phyloP scores from a whole-genome alignment of 1,284 basidiomycete species.

The Violaceomyces palustris region DNA sequence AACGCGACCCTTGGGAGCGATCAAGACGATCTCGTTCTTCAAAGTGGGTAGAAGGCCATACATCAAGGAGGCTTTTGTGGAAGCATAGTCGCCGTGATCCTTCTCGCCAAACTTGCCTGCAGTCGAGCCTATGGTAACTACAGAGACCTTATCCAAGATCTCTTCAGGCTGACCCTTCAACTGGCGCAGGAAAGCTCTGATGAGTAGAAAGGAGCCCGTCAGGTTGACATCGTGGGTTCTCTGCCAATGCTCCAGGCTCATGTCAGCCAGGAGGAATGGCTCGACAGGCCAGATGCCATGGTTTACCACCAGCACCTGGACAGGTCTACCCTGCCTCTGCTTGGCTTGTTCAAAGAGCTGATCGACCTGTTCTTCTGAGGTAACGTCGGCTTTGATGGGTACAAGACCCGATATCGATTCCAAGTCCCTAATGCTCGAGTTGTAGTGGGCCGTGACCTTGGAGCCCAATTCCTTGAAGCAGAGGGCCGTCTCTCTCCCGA shows the following conservation, averaged over 20 bases:
- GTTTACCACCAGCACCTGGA: slow-evolving; percentile 61
- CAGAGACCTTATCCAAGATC: slow-evolving; percentile 59
- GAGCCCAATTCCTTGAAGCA: slow-evolving; percentile 56
- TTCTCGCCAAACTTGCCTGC: slow-evolving; percentile 70
- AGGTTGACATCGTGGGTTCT: slow-evolving; percentile 63
- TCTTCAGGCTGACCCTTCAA: slow-evolving; percentile 56
- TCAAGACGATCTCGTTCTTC: slow-evolving; percentile 74
- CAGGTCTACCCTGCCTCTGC: slow-evolving; percentile 47
- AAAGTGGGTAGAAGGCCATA: slow-evolving; percentile 66
- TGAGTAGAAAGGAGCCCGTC: slow-evolving; percentile 64
- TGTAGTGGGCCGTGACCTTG: slow-evolving; percentile 68
- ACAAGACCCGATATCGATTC: slow-evolving; percentile 51
- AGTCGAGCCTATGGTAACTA: slow-evolving; percentile 67
- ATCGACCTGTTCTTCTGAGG: slow-evolving; percentile 60
- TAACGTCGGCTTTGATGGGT: slow-evolving; percentile 61
- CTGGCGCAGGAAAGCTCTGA: slow-evolving; percentile 61
- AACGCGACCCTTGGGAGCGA: slow-evolving; percentile 66
- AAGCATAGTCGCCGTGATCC: slow-evolving; percentile 49
- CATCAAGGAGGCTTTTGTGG: slow-evolving; percentile 62
- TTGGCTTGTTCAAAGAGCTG: slow-evolving; percentile 48
- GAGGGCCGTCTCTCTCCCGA: slow-evolving; percentile 24
- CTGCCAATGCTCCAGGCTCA: slow-evolving; percentile 66
- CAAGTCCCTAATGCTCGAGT: slow-evolving; percentile 59
- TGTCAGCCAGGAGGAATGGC: slow-evolving; percentile 59
- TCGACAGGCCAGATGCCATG: slow-evolving; percentile 60